Conservation (phyloP, 179 eudicot species). For the Patellifolia procumbens region DNA sequence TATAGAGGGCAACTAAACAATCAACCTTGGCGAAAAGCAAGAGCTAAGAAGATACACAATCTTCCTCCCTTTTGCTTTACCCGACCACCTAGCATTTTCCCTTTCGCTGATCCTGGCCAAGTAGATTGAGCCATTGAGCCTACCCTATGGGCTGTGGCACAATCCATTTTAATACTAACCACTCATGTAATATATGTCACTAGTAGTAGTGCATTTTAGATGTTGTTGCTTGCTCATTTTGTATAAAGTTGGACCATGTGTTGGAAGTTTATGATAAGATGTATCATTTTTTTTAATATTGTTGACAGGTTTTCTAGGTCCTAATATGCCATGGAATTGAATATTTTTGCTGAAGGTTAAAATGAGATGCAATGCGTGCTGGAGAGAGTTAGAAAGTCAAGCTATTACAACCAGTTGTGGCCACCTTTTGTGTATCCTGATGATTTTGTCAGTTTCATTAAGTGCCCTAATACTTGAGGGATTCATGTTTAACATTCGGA, state of each 20-base stretch:
- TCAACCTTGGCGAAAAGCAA: neutral
- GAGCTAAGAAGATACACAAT: neutral
- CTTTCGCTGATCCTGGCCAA: neutral
- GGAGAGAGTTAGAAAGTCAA: constrained; percentile 87
- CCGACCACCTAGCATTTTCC: neutral
- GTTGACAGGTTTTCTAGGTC: constrained; percentile 22
- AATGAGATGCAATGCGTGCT: constrained; percentile 95
- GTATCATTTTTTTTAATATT: neutral
- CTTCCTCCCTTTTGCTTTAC: neutral
- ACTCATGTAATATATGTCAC: neutral
- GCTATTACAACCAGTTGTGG: constrained; percentile 81
- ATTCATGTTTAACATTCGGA: neutral
- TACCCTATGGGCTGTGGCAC: neutral
- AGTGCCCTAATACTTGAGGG: neutral
- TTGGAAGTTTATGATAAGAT: neutral
- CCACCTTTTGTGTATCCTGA: constrained; percentile 85
- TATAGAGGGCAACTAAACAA: neutral
- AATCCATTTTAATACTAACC: neutral
- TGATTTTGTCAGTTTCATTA: neutral
- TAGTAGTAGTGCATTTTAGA: neutral
- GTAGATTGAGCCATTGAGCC: neutral
- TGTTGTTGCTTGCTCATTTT: neutral
- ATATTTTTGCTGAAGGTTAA: constrained; percentile 36
- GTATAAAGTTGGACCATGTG: neutral
- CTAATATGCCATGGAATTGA: constrained; percentile 19